Evolutionary conservation across 345 rosid genomes (phyloP).

Genomic region (Iberis pinnata): DNA sequence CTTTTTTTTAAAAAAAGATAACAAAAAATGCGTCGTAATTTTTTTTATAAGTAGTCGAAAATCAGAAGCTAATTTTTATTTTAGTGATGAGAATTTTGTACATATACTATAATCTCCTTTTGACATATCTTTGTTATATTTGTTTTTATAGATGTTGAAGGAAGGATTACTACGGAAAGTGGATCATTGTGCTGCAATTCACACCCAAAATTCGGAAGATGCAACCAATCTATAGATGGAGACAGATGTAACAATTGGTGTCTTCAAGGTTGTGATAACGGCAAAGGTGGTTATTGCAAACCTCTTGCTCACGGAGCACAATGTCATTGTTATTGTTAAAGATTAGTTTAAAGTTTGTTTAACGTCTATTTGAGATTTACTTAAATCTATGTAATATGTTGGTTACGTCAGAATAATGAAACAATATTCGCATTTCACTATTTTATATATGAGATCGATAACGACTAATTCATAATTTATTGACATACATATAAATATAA

Average conservation of each 20-base stretch:
- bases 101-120: too few species aligned
- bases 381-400: neutral
- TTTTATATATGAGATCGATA: too few species aligned
- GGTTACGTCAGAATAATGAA: neutral
- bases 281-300: constrained; percentile 18
- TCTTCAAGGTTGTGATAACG: constrained; percentile 6
- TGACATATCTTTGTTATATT: neutral
- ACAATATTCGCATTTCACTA: too few species aligned
- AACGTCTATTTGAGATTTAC: too few species aligned
- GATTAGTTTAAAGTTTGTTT: too few species aligned
- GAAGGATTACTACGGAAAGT: neutral
- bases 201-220: constrained; percentile 1
- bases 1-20: too few species aligned
- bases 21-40: too few species aligned
- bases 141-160: neutral
- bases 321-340: constrained; percentile 10
- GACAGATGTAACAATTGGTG: constrained; percentile 11
- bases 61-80: too few species aligned
- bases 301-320: constrained; percentile 3
- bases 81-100: too few species aligned
- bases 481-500: too few species aligned
- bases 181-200: constrained; percentile 13
- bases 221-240: neutral
- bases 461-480: too few species aligned
- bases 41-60: too few species aligned